Base-by-base conservation (phyloP, 805 yeast genomes). In the Metschnikowia kofuensis region DNA sequence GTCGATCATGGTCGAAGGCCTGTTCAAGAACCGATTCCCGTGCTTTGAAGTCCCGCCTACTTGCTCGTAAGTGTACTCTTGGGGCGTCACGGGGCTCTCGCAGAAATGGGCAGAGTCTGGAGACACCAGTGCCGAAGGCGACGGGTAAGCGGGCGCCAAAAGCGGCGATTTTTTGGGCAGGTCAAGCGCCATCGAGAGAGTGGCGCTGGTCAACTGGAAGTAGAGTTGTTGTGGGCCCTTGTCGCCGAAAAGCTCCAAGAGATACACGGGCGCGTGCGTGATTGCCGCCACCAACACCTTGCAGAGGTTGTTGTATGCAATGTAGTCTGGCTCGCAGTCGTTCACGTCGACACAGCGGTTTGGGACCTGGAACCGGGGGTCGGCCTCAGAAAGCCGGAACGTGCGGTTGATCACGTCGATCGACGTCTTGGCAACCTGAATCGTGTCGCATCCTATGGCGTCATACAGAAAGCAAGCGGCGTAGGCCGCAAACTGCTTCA, bases 401-500 rank as follows among this genome's bases (percentile, higher is more conserved):
- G 58, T 51, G 44, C 68, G 71, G 56, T 69, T 69, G 42, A 68
- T 54, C 36, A 68, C 48, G 50, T 67, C 72, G 6, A 66, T 45
- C 13, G 70, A 53, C 7, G 66, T 74, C 51, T 57, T 63, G 30
- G 69, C 57, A 30, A 70, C 41, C 35, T 55, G 51, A 34, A 45
- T 28, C 14, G 48, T 42, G 28, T 47, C 46, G 48, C 44, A 57
- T 11, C 38, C 29, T 38, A 49, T 47, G 34, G 80, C 66, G 35
- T 73, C 78, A 38, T 65, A 62, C 51, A 76, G 76, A 63, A 78
- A 79, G 30, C 78, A 64, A 4, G 82, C 65, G 15, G 75, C 58
- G 57, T 82, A 82, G 41, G 75, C 65, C 37, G 80, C 59, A 53
- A 75, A 80, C 49, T 75, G 76, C 57, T 81, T 82, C 50, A 78